Conservation (phyloP, 148 eudicot species). For the Spergularia marina region DNA sequence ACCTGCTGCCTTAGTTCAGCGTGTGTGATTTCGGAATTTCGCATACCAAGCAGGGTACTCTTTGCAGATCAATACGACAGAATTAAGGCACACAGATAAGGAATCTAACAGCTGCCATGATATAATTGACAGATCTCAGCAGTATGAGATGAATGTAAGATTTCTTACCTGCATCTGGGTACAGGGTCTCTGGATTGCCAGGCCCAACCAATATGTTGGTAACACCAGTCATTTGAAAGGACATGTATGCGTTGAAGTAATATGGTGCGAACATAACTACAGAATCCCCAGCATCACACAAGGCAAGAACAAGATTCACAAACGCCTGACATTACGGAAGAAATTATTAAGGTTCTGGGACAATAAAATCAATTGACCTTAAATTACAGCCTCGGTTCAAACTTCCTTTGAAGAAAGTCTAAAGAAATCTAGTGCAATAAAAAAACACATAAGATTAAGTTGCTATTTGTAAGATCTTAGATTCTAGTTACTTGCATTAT, state of each 20-base stretch:
- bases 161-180: slow-evolving; percentile 91
- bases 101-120: neutral
- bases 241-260: slow-evolving; percentile 99
- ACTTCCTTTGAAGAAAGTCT: neutral
- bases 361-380: neutral
- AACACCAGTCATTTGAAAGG: slow-evolving; percentile 99
- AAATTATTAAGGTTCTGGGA: neutral
- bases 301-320: slow-evolving; percentile 85
- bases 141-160: slow-evolving; percentile 5
- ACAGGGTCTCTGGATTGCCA: slow-evolving; percentile 68
- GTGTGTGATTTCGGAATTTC: neutral
- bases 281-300: slow-evolving; percentile 97
- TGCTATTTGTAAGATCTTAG: too few species aligned
- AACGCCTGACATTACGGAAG: slow-evolving; percentile 61
- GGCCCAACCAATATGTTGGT: slow-evolving; percentile 91
- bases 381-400: neutral
- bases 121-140: neutral
- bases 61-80: neutral
- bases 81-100: neutral
- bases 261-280: slow-evolving; percentile 99
- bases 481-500: too few species aligned
- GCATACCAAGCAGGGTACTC: neutral
- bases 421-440: neutral
- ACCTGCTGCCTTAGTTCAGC: neutral
- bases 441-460: neutral